Conservation (phyloP, 1,284 basidiomycete species). For the Bondarzewia mesenterica region DNA sequence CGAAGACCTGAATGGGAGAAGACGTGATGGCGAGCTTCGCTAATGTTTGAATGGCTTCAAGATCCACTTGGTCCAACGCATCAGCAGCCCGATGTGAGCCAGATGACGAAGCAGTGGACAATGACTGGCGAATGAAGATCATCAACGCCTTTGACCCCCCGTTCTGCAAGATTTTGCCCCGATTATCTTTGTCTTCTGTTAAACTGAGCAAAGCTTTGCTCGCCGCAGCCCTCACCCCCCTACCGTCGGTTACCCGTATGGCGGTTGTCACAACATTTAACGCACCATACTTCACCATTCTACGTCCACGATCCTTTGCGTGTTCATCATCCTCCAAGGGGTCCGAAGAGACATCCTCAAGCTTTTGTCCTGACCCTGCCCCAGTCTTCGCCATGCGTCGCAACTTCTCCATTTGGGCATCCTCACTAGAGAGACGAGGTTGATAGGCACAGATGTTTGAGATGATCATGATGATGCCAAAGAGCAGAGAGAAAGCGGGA, state of each 20-base stretch:
- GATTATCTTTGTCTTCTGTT: conserved; percentile 67
- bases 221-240: conserved; percentile 40
- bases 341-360: conserved; percentile 19
- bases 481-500: conserved; percentile 49
- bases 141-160: conserved; percentile 76
- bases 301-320: conserved; percentile 52
- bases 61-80: conserved; percentile 36
- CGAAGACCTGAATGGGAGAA: conserved; percentile 85
- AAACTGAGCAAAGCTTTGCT: conserved; percentile 62
- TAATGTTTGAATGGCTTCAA: conserved; percentile 79
- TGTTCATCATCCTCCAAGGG: conserved; percentile 52
- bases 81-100: conserved; percentile 15
- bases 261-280: conserved; percentile 56
- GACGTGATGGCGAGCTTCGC: conserved; percentile 91
- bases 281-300: conserved; percentile 52
- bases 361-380: conserved; percentile 22
- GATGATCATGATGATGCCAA: conserved; percentile 70
- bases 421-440: conserved; percentile 67
- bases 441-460: conserved; percentile 67
- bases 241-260: conserved; percentile 45
- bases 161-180: conserved; percentile 75
- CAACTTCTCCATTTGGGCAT: conserved; percentile 72
- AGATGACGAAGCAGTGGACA: conserved; percentile 20
- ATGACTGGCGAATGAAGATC: conserved; percentile 42
- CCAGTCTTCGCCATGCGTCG: conserved; percentile 58